These are phyloP conservation scores for Porcisia hertigi DNA, from an alignment of 208 protist genomes.

Conservation along the genomic window DNA sequence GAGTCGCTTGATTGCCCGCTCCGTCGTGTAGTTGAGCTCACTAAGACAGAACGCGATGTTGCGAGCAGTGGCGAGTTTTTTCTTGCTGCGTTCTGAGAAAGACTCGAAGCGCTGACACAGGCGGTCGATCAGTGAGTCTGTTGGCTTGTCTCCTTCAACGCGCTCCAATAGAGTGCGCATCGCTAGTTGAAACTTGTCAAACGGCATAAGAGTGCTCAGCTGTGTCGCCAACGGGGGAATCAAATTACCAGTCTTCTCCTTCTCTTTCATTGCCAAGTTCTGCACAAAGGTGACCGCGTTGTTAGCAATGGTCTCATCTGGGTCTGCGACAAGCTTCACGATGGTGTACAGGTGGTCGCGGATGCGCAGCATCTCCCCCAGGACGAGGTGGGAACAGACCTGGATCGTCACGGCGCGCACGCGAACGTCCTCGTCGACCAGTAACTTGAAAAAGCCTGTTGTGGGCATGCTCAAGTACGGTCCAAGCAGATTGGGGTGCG, in stretches of 20 bases:
- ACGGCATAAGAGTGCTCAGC: slow-evolving; percentile 76
- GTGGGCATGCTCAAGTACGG: slow-evolving; percentile 77
- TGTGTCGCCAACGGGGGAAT: slow-evolving; percentile 84
- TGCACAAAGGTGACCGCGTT: slow-evolving; percentile 90
- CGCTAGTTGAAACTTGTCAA: slow-evolving; percentile 84
- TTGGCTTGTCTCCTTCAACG: slow-evolving; percentile 90
- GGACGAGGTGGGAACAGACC: slow-evolving; percentile 89
- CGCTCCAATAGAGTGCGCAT: slow-evolving; percentile 84
- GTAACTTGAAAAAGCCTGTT: slow-evolving; percentile 84
- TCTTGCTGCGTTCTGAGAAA: slow-evolving; percentile 78
- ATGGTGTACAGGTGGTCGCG: slow-evolving; percentile 86
- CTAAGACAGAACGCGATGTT: slow-evolving; percentile 88
- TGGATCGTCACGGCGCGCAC: slow-evolving; percentile 91
- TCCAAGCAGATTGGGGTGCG: slow-evolving; percentile 84
- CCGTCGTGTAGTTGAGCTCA: slow-evolving; percentile 85
- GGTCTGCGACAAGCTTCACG: slow-evolving; percentile 87
- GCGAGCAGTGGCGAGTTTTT: slow-evolving; percentile 61
- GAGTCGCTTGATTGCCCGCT: slow-evolving; percentile 71
- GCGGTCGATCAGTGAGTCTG: slow-evolving; percentile 85
- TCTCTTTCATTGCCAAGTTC: slow-evolving; percentile 88
- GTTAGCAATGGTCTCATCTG: slow-evolving; percentile 77
- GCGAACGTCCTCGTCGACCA: slow-evolving; percentile 83
- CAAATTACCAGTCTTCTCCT: slow-evolving; percentile 88
- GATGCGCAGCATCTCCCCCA: slow-evolving; percentile 91
- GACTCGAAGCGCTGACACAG: slow-evolving; percentile 85